These are phyloP conservation scores for Aspergillus ochraceoroseus DNA, from an alignment of 2,329 filamentous ascomycete species.

Conservation along the genomic window DNA sequence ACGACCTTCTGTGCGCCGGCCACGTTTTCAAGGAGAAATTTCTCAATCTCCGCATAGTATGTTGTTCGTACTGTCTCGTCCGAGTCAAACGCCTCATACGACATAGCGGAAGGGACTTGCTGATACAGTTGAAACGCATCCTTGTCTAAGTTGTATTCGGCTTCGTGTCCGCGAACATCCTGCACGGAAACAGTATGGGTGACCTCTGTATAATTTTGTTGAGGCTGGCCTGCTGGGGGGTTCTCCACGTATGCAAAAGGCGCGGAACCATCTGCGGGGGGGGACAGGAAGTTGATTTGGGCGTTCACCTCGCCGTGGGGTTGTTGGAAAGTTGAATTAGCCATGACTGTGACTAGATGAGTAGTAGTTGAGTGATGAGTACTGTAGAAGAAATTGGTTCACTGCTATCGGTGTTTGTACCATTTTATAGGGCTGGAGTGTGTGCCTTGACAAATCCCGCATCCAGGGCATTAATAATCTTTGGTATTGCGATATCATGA, in stretches of 20 bases:
- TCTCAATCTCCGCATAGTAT: conserved; percentile 83
- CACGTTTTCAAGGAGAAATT: conserved; percentile 62
- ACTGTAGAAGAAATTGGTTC: too few species aligned
- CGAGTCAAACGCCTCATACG: conserved; percentile 55
- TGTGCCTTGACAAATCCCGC: too few species aligned
- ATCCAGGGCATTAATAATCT: too few species aligned
- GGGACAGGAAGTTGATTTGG: conserved; percentile 11
- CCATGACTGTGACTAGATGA: too few species aligned
- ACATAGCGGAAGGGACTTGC: conserved; percentile 53
- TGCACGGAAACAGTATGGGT: conserved; percentile 55
- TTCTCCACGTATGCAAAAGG: conserved; percentile 54
- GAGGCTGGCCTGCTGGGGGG: conserved; percentile 56
- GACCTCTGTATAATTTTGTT: conserved; percentile 59
- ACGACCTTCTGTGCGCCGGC: conserved; percentile 63
- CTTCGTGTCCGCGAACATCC: conserved; percentile 69
- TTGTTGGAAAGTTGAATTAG: neutral
- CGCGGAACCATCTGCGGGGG: conserved; percentile 13
- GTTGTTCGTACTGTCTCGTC: conserved; percentile 63
- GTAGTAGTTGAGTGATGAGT: too few species aligned
- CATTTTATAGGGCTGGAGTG: too few species aligned
- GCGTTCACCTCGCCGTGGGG: conserved; percentile 5
- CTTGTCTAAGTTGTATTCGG: conserved; percentile 59
- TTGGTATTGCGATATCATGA: too few species aligned
- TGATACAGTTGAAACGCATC: conserved; percentile 69
- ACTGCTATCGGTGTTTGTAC: too few species aligned